Base-by-base conservation (phyloP, 2,329 filamentous ascomycete species). In the Xylariaceae sp. region DNA sequence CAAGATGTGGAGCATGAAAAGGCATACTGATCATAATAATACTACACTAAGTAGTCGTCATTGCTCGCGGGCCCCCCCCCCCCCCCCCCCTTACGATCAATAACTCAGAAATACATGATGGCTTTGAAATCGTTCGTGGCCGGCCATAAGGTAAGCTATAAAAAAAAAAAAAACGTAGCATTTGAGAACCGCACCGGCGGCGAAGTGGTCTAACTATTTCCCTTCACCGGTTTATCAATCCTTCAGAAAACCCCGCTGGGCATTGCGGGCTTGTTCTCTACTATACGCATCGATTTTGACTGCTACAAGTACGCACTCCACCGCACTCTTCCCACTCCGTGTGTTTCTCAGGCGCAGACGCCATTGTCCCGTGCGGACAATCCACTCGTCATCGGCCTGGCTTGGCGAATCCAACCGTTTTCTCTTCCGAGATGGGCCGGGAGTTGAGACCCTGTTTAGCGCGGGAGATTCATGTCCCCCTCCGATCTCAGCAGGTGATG, bases 271-370 rank as follows among this genome's bases (percentile, higher is more conserved):
- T 58, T 77, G 75, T 70, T 92, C 83, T 6, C 77, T 79, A 51
- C 79, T 86, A 62, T 84, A 80, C 0, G 85, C 87, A 62, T 95
- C 87, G 30, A 95, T 67, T 70, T 88, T 90, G 35, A 91, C 87
- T 0, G 84, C 88, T 12, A 87, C 77, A 48, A 95, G 77, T 27
- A 89, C 78, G 55, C 89, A 86, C 71, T 92, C 87, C 53, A 86
- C 76, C 2, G 75, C 74, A 39, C 74, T 75, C 64, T 78, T 82
- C 47, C 78, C 77, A 48, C 71, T 74, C 54, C 64, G 71, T 2
- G 71, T 67, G 11, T 70, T 70, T 65, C 87, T 84, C 31, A 95
- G 81, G 42, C 81, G 77, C 61, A 91, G 67, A 55, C 86, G 76
- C 86, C 87, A 91, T 68, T 89, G 87, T 0, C 86, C 87, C 12